Conservation (phyloP, 768 basidiomycete genomes). For the Suillus paluster region DNA sequence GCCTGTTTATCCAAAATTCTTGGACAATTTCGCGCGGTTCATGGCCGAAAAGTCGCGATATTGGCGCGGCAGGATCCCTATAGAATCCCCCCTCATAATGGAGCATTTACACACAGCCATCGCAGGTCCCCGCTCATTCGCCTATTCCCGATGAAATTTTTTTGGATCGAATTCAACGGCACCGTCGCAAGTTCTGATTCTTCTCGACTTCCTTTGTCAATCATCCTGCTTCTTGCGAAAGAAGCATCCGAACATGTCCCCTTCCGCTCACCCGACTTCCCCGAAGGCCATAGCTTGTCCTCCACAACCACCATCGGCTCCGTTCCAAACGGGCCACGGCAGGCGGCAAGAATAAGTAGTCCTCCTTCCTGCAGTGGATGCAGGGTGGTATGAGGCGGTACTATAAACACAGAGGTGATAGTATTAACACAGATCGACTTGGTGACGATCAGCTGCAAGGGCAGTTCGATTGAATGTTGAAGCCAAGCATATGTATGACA, state of each 20-base stretch:
- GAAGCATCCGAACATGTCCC: slow-evolving; percentile 6
- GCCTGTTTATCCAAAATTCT: slow-evolving; percentile 21
- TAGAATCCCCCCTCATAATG: background rate
- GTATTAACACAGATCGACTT: too few species aligned
- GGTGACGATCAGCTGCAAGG: background rate
- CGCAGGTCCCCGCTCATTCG: slow-evolving; percentile 41
- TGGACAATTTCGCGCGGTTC: slow-evolving; percentile 18
- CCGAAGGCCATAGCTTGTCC: background rate
- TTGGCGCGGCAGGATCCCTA: background rate
- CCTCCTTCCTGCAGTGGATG: too few species aligned
- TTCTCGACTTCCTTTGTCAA: slow-evolving; percentile 13
- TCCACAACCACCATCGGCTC: background rate
- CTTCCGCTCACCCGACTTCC: background rate
- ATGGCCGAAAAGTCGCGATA: slow-evolving; percentile 21
- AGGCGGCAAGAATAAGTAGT: background rate
- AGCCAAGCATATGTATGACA: slow-evolving; percentile 25
- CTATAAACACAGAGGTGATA: too few species aligned
- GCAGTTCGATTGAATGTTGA: background rate
- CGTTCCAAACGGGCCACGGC: background rate
- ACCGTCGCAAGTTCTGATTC: slow-evolving; percentile 21
- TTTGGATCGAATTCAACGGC: slow-evolving; percentile 29
- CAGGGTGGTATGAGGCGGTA: too few species aligned
- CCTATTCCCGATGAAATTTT: slow-evolving; percentile 41
- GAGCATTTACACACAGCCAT: slow-evolving; percentile 41
- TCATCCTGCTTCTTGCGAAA: slow-evolving; percentile 16